Base-by-base conservation (phyloP, 257 asterid genomes). In the Vinca minor region DNA sequence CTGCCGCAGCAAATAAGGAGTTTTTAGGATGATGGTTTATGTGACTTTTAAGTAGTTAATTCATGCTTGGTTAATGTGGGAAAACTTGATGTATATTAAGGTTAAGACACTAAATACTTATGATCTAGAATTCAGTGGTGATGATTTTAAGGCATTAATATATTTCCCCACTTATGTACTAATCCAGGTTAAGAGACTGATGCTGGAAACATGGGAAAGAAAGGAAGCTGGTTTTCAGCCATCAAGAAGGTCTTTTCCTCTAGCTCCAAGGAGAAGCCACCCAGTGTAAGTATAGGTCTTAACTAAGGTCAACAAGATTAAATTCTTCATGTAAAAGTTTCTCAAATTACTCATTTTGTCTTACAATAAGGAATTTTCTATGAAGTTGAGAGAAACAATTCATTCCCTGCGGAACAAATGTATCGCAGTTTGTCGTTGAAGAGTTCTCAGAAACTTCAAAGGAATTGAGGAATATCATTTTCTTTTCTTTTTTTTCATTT, bases 221-320 rank as follows among this genome's bases (percentile, higher is more conserved):
- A 81, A 86, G 94, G 97, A 72, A 84, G 90, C 83, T 93, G 96
- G 97, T 76, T 84, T 84, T 87, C 96, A 74, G 94, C 94, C 70
- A 89, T 93, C 85, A 93, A 84, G 74, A 79, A 78, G 85, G 85
- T 83, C 74, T 93, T 93, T 61, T 72, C 85, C 11, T 81, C 82
- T 78, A 77, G 62, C 71, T 85, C 95, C 20, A 89, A 84, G 75
- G 96, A 87, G 50, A 89, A 87, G 78, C 71, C 71, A 52, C 46
- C 71, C 38, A 74, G 75, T 76, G 95, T 88, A 78, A 88, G 94
- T 73, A 35, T 48, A n/a, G n/a, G n/a, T n/a, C n/a, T n/a, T n/a
- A n/a, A n/a, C n/a, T n/a, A n/a, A n/a, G n/a, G n/a, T n/a, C n/a
- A n/a, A n/a, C n/a, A n/a, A n/a, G n/a, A n/a, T n/a, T n/a, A n/a